Evolutionary conservation across 306 rosid genomes (phyloP), one percentile per base, ranked within the genome.

Genomic region (Dalbergia oliveri): DNA sequence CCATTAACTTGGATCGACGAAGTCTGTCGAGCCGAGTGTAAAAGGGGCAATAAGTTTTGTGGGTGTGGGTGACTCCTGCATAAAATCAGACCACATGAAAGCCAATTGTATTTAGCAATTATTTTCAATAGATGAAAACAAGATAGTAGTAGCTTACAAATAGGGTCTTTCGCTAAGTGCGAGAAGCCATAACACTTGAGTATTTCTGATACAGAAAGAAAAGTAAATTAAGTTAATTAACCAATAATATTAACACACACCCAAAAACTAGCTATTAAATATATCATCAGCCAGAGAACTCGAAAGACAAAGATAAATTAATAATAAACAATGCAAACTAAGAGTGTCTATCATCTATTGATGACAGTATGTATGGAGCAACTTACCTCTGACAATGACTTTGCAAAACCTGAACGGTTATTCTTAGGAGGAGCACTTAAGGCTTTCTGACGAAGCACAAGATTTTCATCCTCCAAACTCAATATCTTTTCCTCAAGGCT

Each of bases 61-160:
- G 31, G 98, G 98, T 8, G 99, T 93, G 61, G 99, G 97, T 66
- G 98, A 86, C 80, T 93, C 99, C 99, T 95, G 87, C 90, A 83
- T 66, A 56, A 70, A 82, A 60, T 59, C 31, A 26, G 14, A 81
- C 34, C 61, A 83, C 41, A 72, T 49, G 12, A 79, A 31, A 26
- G n/a, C 37, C 51, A 69, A 66, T 60, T 62, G 59, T 15, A 31
- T 11, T 33, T 23, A 13, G 16, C 57, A 60, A 71, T 59, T 31
- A 75, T 69, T 63, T 75, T 44, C 35, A 47, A 72, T 18, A 68
- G 33, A 71, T 35, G 35, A 75, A 81, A 76, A 71, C 47, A 47
- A 37, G 51, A 53, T 67, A 47, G 62, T 15, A 34, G 19, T 12
- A 76, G 82, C 98, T 89, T 88, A 93, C 99, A 70, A 82, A 93